Evolutionary conservation across 441 rosid genomes (phyloP).

Genomic region (Adansonia gregorii): DNA sequence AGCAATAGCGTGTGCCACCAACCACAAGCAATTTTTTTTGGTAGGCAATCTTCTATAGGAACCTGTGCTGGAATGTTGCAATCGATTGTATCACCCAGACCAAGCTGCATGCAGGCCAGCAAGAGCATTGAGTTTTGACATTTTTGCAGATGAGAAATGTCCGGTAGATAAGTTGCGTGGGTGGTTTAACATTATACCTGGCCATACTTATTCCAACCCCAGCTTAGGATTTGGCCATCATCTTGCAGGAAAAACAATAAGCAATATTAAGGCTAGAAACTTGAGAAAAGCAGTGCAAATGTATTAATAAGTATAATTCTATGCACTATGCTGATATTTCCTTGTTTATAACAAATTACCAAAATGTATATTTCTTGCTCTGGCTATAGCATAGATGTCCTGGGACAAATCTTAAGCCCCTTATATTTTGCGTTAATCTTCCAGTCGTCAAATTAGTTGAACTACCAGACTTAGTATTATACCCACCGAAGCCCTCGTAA

Average conservation of each 20-base stretch:
- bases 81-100: conserved; percentile 67
- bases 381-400: not conserved
- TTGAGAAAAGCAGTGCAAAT: not conserved
- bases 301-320: not conserved
- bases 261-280: not conserved
- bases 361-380: not conserved
- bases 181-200: conserved; percentile 44
- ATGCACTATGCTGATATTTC: not conserved
- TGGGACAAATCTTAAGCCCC: not conserved
- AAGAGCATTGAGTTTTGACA: not conserved
- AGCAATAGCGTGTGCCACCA: conserved; percentile 82
- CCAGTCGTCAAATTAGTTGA: not conserved
- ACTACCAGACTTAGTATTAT: not conserved
- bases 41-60: conserved; percentile 44
- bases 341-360: not conserved
- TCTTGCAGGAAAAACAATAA: conserved; percentile 38
- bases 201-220: conserved; percentile 97
- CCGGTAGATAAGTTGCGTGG: not conserved
- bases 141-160: not conserved
- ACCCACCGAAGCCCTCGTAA: not conserved
- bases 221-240: conserved; percentile 57
- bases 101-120: conserved; percentile 46
- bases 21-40: conserved; percentile 59
- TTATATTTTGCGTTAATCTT: not conserved
- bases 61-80: conserved; percentile 62